Conservation (phyloP, 805 yeast genomes). For the Cephaloascus fragrans region DNA sequence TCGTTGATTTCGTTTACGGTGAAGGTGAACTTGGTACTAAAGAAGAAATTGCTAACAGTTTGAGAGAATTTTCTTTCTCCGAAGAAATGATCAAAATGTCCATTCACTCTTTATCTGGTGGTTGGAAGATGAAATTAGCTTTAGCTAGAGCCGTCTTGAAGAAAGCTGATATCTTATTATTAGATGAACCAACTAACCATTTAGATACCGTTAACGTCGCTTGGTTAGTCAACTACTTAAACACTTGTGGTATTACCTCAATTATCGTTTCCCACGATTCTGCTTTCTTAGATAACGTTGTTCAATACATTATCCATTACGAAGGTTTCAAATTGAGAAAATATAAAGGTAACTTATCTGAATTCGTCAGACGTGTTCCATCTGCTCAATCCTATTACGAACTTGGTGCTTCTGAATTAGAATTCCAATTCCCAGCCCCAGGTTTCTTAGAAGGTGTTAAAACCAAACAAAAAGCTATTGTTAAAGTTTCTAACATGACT, state of each 20-base stretch:
- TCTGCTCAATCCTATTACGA: conserved; percentile 98
- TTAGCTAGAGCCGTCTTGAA: conserved; percentile 98
- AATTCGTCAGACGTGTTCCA: conserved; percentile 97
- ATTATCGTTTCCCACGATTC: conserved; percentile 99
- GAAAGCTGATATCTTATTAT: conserved; percentile 94
- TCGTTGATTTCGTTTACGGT: conserved; percentile 82
- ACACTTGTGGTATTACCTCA: conserved; percentile 97
- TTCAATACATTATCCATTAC: conserved; percentile 98
- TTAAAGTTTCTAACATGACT: conserved; percentile 92
- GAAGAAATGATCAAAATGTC: conserved; percentile 92
- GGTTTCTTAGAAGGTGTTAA: conserved; percentile 99
- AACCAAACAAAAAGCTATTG: conserved; percentile 99
- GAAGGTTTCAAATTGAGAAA: conserved; percentile 99
- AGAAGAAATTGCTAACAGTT: conserved; percentile 64
- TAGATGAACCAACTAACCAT: conserved; percentile 99
- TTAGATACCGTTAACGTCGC: conserved; percentile 99
- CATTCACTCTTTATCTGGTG: conserved; percentile 96
- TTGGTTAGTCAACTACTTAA: conserved; percentile 99
- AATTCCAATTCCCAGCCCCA: conserved; percentile 98
- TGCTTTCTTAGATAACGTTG: conserved; percentile 96
- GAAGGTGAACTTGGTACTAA: conserved; percentile 69
- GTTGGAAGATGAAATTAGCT: conserved; percentile 99
- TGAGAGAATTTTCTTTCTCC: conserved; percentile 86
- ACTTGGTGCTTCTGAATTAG: conserved; percentile 95
- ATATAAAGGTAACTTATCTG: conserved; percentile 99